Evolutionary conservation across 768 basidiomycete species (phyloP).

Genomic region (Collybia nuda): DNA sequence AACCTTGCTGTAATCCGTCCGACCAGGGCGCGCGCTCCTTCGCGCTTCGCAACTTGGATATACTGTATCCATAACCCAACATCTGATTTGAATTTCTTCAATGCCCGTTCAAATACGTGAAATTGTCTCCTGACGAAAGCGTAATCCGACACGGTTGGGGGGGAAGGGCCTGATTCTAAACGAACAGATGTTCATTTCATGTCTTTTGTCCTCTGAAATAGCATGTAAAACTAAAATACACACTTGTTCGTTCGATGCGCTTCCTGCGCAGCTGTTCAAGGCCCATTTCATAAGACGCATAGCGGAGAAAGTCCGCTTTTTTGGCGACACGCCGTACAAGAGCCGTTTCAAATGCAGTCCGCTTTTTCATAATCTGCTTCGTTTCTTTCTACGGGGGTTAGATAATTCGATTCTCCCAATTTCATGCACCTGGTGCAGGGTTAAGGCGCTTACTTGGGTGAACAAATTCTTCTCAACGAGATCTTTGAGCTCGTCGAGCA

Average conservation of each 20-base stretch:
- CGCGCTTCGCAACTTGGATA: conserved; percentile 78
- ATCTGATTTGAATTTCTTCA: conserved; percentile 87
- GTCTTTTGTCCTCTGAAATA: neutral
- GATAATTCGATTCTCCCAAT: conserved; percentile 9
- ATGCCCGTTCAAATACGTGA: conserved; percentile 88
- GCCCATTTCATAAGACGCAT: conserved; percentile 89
- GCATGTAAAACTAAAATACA: neutral
- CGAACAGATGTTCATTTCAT: conserved; percentile 3
- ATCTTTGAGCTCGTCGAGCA: conserved; percentile 95
- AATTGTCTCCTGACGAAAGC: conserved; percentile 83
- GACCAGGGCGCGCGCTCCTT: conserved; percentile 77
- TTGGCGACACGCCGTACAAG: conserved; percentile 82
- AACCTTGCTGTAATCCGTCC: conserved; percentile 82
- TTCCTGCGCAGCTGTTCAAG: conserved; percentile 81
- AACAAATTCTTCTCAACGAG: conserved; percentile 84
- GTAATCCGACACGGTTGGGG: conserved; percentile 77
- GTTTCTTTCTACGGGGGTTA: conserved; percentile 61
- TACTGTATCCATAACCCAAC: conserved; percentile 89
- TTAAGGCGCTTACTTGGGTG: conserved; percentile 54
- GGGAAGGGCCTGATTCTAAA: conserved; percentile 41
- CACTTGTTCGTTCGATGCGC: conserved; percentile 70
- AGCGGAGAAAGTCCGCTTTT: conserved; percentile 87
- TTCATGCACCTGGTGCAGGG: neutral
- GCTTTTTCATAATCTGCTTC: conserved; percentile 80
- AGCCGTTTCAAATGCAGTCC: conserved; percentile 81